Percentiles rank a stretch among this genome's conserved stretches.
Evolutionary conservation across 2,329 filamentous ascomycete species (phyloP).

Genomic region (Trichoderma semiorbis): DNA sequence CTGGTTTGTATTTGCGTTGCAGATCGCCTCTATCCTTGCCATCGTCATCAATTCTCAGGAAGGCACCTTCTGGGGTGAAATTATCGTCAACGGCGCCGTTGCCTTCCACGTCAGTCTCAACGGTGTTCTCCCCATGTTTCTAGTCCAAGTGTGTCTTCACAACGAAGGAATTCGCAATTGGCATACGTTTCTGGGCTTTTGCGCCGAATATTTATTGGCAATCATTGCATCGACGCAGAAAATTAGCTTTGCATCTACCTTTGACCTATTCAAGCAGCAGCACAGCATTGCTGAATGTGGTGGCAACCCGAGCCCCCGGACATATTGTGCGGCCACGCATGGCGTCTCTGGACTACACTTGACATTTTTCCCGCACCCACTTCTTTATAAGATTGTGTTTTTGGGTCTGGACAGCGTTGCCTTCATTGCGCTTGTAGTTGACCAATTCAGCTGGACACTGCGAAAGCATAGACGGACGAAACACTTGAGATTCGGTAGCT

Average conservation of each 20-base stretch:
- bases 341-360: constrained; percentile 34
- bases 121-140: constrained; percentile 37
- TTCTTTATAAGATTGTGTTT: constrained; percentile 38
- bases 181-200: constrained; percentile 40
- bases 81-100: constrained; percentile 37
- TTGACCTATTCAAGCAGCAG: constrained; percentile 34
- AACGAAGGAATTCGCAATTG: constrained; percentile 40
- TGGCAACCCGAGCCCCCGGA: constrained; percentile 36
- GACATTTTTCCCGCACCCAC: constrained; percentile 37
- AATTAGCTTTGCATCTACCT: constrained; percentile 34
- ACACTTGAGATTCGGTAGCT: constrained; percentile 31
- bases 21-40: constrained; percentile 40
- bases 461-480: constrained; percentile 34
- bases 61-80: constrained; percentile 39
- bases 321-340: constrained; percentile 36
- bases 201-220: constrained; percentile 37
- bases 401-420: constrained; percentile 36
- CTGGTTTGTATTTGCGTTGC: constrained; percentile 40
- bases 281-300: constrained; percentile 33
- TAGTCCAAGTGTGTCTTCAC: constrained; percentile 37
- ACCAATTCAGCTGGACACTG: constrained; percentile 37
- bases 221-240: constrained; percentile 38
- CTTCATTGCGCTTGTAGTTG: constrained; percentile 33
- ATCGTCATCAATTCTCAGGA: constrained; percentile 41
- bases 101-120: constrained; percentile 38